phyloP scores from a whole-genome alignment of 495 filamentous ascomycete species.

The Pseudoneurospora amorphoporcata region DNA sequence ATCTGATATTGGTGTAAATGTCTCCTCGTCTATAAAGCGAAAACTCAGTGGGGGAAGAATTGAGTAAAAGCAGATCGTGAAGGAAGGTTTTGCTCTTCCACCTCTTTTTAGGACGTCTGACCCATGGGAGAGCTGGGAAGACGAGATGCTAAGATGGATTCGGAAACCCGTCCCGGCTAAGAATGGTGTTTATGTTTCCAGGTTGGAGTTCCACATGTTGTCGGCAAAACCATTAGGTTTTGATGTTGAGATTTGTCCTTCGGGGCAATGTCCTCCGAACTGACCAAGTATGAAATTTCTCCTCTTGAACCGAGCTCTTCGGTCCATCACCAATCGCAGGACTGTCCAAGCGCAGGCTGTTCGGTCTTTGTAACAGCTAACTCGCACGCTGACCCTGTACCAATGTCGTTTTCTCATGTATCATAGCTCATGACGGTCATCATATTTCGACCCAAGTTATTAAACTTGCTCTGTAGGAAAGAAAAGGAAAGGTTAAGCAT shows the following conservation, averaged over 20 bases:
- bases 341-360: background rate
- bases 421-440: background rate
- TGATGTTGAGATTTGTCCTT: background rate
- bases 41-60: constrained; percentile 21
- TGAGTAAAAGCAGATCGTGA: constrained; percentile 40
- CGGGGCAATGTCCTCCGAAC: background rate
- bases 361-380: background rate
- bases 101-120: constrained; percentile 63
- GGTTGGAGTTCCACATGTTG: background rate
- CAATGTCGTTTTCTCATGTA: background rate
- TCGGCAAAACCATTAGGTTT: background rate
- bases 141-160: constrained; percentile 64
- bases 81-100: constrained; percentile 50
- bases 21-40: constrained; percentile 40
- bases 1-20: constrained; percentile 5
- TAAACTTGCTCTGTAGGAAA: constrained; percentile 9
- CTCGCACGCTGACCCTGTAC: background rate
- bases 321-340: background rate
- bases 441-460: background rate
- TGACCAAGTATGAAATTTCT: background rate
- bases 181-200: background rate
- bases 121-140: constrained; percentile 45
- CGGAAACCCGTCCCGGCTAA: background rate
- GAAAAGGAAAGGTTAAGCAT: background rate
- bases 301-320: background rate